Base-by-base conservation (phyloP, 768 basidiomycete species). In the Mycena epipterygia region DNA sequence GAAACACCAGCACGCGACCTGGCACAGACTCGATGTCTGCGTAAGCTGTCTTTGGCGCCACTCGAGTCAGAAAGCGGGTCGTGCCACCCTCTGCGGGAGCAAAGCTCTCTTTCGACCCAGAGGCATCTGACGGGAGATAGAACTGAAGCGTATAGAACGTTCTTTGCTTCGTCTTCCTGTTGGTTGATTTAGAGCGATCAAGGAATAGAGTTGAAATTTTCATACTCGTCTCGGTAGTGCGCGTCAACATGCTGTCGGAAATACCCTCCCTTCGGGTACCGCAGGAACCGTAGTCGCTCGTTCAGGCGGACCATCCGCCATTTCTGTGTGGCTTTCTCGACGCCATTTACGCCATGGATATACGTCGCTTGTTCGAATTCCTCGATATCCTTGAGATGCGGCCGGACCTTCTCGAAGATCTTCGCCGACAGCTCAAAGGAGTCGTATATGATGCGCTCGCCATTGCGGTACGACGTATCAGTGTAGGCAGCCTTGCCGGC, bases 81-180 rank as follows among this genome's bases (percentile, higher is more conserved):
- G 63, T 32, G 52, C 72, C 72, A 27, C 72, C 72, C 49, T 66
- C 13, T 1, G 64, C 68, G n/a, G 67, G 42, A 23, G 51, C 32
- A 16, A 68, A 68, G 59, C 64, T 73, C 59, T 73, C 41, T 7
- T 63, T 41, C 6, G 72, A 73, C 2, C 67, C 72, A 8, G 67
- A 59, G 1, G 70, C n/a, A 51, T 71, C 70, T 0, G 70, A 71
- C 1, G 70, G 64, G 14, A 73, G 68, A 33, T 73, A 73, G 41
- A 73, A 68, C 33, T 73, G 72, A 13, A 73, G 57, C 7, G 72
- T 73, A 32, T 73, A 70, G 29, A 70, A 73, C 3, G 72, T 68
- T 25, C 72, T n/a, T 42, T 73, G 70, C 12, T 37, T 14, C 0
- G 51, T 71, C 27, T 67, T 5, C 11, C 70, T 71, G 37, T 27